Evolutionary conservation across 2,329 filamentous ascomycete genomes (phyloP).

Genomic region (Fusarium denticulatum): DNA sequence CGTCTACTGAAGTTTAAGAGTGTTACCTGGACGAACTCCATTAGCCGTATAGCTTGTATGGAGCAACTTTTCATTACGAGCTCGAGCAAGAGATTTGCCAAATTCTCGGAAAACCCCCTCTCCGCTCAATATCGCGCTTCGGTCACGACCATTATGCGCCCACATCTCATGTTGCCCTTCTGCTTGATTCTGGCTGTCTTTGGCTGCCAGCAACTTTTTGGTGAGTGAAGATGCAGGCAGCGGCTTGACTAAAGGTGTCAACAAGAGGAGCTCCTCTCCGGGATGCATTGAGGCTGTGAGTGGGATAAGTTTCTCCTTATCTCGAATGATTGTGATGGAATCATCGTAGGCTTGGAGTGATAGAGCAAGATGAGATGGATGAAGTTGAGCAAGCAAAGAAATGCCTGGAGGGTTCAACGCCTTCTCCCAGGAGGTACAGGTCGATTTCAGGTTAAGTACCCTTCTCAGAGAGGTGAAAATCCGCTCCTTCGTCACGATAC

Average conservation of each 20-base stretch:
- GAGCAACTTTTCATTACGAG: constrained; percentile 84
- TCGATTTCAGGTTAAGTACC: constrained; percentile 82
- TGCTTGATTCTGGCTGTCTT: constrained; percentile 50
- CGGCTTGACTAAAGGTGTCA: constrained; percentile 91
- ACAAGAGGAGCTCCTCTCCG: constrained; percentile 86
- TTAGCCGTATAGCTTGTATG: constrained; percentile 97
- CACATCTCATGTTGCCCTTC: constrained; percentile 63
- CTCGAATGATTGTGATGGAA: constrained; percentile 91
- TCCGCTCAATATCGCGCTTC: constrained; percentile 81
- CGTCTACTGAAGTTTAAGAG: background rate
- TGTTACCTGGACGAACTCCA: constrained; percentile 77
- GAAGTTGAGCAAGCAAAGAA: constrained; percentile 78
- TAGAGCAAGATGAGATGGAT: constrained; percentile 81
- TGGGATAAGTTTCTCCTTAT: constrained; percentile 86
- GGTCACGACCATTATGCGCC: constrained; percentile 61
- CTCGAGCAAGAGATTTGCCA: constrained; percentile 85
- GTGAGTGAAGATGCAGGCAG: constrained; percentile 89
- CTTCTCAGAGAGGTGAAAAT: constrained; percentile 83
- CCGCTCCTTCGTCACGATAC: constrained; percentile 82
- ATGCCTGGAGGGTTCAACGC: constrained; percentile 89
- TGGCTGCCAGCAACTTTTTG: constrained; percentile 70
- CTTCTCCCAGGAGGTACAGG: constrained; percentile 89
- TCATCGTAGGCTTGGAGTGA: constrained; percentile 89
- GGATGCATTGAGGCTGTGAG: constrained; percentile 82
- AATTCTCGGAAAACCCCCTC: constrained; percentile 93